Base-by-base conservation (phyloP, 345 rosid genomes). In the Populus davidiana region DNA sequence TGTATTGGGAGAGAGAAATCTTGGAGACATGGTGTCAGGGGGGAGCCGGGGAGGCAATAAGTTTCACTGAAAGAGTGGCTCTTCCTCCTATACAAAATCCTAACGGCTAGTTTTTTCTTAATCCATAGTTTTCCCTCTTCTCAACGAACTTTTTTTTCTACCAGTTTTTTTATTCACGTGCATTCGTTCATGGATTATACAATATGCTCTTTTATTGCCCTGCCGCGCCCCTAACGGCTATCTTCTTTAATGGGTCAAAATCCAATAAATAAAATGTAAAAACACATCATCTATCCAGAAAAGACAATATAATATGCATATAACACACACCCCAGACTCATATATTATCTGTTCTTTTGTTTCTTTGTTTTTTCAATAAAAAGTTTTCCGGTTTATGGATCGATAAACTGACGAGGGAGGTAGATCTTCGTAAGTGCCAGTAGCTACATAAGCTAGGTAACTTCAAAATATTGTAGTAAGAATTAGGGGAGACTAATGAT, bases 1-100 rank as follows among this genome's bases (percentile, higher is more conserved):
- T 76, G 73, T 66, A 29, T 82, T 44, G 78, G 61, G 81, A 38
- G 78, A 79, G 84, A 80, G 73, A 80, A 65, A 71, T 71, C 4
- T 36, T 61, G 79, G 66, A 38, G 72, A 78, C 81, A 78, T 36
- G 65, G 29, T 78, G 80, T 78, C 81, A 71, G 81, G 50, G 50
- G 39, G 44, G 52, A 21, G 66, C 84, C 36, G 50, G 50, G 50
- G 52, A 14, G 66, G 85, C 36, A 80, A 73, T 80, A 68, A 84
- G 78, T 71, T 78, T 29, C 66, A 17, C 71, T 3, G 56, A 49
- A 47, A 61, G 16, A 27, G 54, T 13, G 33, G 49, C 36, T 23
- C 66, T 38, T 36, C 8, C 20, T 17, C 36, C 14, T n/a, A 38
- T 64, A 67, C 25, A n/a, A 5, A 49, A 11, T 31, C n/a, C 35